These are phyloP conservation scores for Aspergillus homomorphus DNA, from an alignment of 495 filamentous ascomycete genomes.

Conservation along the genomic window DNA sequence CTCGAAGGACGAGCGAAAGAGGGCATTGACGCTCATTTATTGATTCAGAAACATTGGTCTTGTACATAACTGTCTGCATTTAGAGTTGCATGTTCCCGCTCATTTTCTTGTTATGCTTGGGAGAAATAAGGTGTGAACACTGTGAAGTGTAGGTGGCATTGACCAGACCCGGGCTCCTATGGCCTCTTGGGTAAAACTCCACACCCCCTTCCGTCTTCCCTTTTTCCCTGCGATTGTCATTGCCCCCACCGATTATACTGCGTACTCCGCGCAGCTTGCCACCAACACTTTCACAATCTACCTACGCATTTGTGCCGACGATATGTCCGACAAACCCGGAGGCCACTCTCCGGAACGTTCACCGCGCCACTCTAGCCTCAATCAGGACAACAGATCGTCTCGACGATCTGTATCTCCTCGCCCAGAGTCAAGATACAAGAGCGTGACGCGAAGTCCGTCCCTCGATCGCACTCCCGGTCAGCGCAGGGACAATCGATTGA, in stretches of 20 bases:
- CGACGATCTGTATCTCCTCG: conserved; percentile 51
- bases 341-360: conserved; percentile 25
- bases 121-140: too few species aligned
- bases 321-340: conserved; percentile 28
- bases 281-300: neutral
- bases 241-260: too few species aligned
- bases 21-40: too few species aligned
- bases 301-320: neutral
- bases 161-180: neutral
- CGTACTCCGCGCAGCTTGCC: too few species aligned
- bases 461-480: conserved; percentile 26
- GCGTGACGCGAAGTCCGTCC: conserved; percentile 36
- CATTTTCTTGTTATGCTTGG: too few species aligned
- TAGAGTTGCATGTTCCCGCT: too few species aligned
- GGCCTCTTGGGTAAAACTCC: neutral
- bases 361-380: conserved; percentile 11
- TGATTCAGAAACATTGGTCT: too few species aligned
- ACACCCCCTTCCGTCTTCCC: neutral
- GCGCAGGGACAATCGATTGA: conserved; percentile 38
- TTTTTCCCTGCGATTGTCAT: too few species aligned
- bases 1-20: too few species aligned
- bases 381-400: conserved; percentile 30
- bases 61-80: too few species aligned
- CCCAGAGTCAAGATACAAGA: conserved; percentile 35
- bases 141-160: too few species aligned